Evolutionary conservation across 345 rosid genomes (phyloP).

Genomic region (Triadica sebifera): DNA sequence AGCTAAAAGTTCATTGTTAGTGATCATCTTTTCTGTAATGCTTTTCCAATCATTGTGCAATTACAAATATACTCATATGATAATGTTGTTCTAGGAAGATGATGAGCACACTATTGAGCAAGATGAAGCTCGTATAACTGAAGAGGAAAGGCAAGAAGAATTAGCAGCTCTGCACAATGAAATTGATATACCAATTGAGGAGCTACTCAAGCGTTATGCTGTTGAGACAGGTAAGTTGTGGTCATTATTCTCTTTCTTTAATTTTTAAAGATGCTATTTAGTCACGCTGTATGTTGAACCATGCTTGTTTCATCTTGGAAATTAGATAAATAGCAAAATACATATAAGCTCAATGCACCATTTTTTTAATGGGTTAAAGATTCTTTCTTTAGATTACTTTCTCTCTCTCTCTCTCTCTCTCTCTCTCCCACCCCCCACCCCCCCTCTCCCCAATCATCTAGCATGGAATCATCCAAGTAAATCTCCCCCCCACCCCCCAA

Average conservation of each 20-base stretch:
- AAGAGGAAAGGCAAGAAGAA: conserved; percentile 86
- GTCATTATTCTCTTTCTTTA: background rate
- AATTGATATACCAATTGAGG: conserved; percentile 81
- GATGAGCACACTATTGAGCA: conserved; percentile 92
- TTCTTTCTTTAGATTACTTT: background rate
- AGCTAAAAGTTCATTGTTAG: background rate
- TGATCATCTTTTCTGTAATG: background rate
- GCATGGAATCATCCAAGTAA: too few species aligned
- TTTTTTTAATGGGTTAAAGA: background rate
- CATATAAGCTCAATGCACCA: background rate
- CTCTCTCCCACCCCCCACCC: too few species aligned
- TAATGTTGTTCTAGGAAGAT: conserved; percentile 80
- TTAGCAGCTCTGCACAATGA: conserved; percentile 81
- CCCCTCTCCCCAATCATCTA: too few species aligned
- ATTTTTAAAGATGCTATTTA: background rate
- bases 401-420: background rate
- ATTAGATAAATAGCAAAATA: background rate
- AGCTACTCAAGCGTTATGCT: conserved; percentile 68
- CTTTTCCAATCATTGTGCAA: conserved; percentile 1
- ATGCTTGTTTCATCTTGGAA: background rate
- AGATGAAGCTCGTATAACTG: conserved; percentile 86
- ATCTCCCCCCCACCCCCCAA: too few species aligned
- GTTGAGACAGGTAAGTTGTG: conserved; percentile 45
- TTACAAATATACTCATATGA: conserved; percentile 2
- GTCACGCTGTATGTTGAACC: background rate